Base-by-base conservation (phyloP, 805 yeast genomes). In the Saccharomycopsis sp. region DNA sequence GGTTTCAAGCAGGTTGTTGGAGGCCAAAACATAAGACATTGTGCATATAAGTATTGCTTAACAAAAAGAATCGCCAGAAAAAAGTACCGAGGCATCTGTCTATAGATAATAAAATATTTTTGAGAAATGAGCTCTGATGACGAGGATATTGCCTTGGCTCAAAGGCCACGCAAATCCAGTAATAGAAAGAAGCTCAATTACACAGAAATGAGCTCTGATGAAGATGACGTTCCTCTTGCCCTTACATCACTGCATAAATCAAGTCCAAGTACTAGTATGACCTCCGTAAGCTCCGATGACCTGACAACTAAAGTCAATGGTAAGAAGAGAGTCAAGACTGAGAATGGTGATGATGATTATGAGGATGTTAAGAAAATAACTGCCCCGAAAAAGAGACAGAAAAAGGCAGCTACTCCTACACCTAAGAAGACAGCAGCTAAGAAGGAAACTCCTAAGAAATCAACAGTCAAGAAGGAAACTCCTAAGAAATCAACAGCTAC, bases 111-210 rank as follows among this genome's bases (percentile, higher is more conserved):
- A n/a, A n/a, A n/a, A n/a, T n/a, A n/a, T n/a, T n/a, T 12, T 29
- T 12, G 38, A 29, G 38, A 29, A 29, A 44, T 44, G 49, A 24
- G 24, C 52, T 68, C 69, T 3, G 69, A 68, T 2, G 49, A 44
- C 8, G 75, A 72, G n/a, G 73, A 70, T 51, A 58, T 70, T 17
- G 70, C 58, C n/a, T 53, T 54, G 52, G 52, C 57, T 5, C 55
- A 51, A 38, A 29, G 58, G 15, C 19, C 52, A 47, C 59, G 41
- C 29, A 56, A 34, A 56, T 60, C 60, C 41, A 59, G 20, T 14
- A 19, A 62, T 63, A 42, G 65, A 59, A 35, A 58, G 47, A 52
- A 54, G 47, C 56, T 61, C 56, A 53, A 56, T 54, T 53, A 64
- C 56, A 55, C 56, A 29, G 63, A 57, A 22, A 53, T 50, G 19